Base-by-base conservation (phyloP, 164 flowering plant species). In the Vitis rotundifolia region DNA sequence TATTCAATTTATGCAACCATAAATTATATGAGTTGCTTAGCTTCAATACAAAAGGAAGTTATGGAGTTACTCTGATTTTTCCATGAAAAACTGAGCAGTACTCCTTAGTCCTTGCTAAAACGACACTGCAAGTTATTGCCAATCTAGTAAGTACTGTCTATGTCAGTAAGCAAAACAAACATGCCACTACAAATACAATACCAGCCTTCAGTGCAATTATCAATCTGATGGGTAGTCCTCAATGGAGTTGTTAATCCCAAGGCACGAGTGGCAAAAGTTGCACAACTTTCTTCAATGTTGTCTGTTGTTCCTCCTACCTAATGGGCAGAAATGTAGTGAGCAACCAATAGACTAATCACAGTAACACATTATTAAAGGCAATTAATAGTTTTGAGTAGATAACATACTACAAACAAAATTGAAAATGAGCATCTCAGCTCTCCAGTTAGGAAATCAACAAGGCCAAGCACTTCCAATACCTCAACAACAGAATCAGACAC, bases 161-260 rank as follows among this genome's bases (percentile, higher is more conserved):
- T 16, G 18, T 16, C 61, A 31, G 62, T 31, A 28, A 51, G 18
- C 19, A 67, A 11, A 54, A 66, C 48, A 16, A 59, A 11, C 44
- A 31, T 8, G 2, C 9, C 13, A 28, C n/a, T 14, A 49, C 14
- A 61, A n/a, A 70, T 62, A 55, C 75, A 55, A 37, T 86, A 94
- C 97, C 99, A 94, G 79, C 97, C 99, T 72, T 92, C 99, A 18
- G 95, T 84, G 83, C 99, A 94, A 66, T 94, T 94, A 79, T 94
- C 97, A 78, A 94, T 94, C 87, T 94, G 97, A 83, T 94, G 99
- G 59, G 99, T 94, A 58, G 95, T 91, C 84, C 29, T 79, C 71
- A 94, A 76, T 14, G 97, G 93, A 50, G 47, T 69, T 16, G 72
- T 55, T 49, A 92, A 79, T 59, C 89, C 97, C 81, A 94, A 83